Percentiles rank a stretch among this genome's conserved stretches.
Conservation (phyloP, 306 rosid species). For the Casuarina cunninghamiana region DNA sequence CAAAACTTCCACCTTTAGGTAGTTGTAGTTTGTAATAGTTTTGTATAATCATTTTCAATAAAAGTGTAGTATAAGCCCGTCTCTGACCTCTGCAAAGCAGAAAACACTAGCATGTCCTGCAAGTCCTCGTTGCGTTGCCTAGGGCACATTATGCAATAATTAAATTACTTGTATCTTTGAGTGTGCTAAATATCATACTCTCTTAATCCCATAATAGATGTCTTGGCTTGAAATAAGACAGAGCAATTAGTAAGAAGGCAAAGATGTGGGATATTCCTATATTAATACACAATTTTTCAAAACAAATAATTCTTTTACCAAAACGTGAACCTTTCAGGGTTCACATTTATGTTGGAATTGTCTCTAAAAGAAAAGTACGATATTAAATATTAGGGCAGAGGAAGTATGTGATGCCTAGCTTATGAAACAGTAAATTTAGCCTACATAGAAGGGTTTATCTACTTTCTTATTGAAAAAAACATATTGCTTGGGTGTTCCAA, state of each 20-base stretch:
- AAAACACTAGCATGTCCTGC: not conserved
- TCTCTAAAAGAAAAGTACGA: not conserved
- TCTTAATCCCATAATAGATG: not conserved
- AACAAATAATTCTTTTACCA: too few relatives aligned
- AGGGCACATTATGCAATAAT: not conserved
- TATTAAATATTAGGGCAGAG: too few relatives aligned
- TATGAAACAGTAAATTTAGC: too few relatives aligned
- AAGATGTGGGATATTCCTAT: not conserved
- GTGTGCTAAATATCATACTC: not conserved
- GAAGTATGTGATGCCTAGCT: too few relatives aligned
- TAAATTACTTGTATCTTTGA: not conserved
- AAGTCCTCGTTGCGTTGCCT: not conserved
- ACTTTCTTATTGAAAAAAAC: too few relatives aligned
- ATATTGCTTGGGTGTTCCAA: too few relatives aligned
- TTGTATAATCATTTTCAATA: not conserved
- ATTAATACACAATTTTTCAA: too few relatives aligned
- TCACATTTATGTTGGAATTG: not conserved
- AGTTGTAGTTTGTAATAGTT: not conserved
- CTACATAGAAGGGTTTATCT: too few relatives aligned
- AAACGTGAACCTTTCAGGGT: too few relatives aligned
- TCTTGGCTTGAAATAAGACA: not conserved
- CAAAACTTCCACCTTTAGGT: not conserved
- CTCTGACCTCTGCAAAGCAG: not conserved
- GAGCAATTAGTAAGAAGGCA: not conserved
- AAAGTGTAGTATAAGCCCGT: conserved; percentile 4